Conservation (phyloP, 331 rosid genomes). For the Rhamnella rubrinervis region DNA sequence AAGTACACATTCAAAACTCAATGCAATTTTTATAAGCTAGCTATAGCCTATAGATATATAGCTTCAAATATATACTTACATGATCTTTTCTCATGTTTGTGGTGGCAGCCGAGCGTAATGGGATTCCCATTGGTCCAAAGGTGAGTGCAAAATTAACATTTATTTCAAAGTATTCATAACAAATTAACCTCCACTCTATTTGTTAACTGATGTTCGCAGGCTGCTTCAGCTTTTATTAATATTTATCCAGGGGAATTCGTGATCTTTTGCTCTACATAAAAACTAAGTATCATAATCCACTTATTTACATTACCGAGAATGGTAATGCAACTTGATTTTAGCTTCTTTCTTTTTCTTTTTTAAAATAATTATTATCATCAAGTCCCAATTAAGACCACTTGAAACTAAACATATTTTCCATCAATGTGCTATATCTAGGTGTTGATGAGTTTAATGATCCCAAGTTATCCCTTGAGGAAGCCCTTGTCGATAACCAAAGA, state of each 20-base stretch:
- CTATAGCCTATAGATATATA: neutral
- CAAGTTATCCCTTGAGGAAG: constrained; percentile 21
- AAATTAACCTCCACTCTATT: no score
- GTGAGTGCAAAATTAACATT: constrained; percentile 8
- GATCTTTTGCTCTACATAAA: constrained; percentile 30
- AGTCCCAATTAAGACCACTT: neutral
- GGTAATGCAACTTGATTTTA: constrained; percentile 33
- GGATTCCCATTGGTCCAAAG: constrained; percentile 46
- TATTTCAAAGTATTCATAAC: no score
- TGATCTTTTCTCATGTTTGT: neutral
- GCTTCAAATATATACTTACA: neutral
- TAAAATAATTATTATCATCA: neutral
- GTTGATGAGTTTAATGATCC: constrained; percentile 32
- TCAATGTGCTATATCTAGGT: constrained; percentile 5
- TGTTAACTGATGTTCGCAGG: neutral
- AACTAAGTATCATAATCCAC: constrained; percentile 37
- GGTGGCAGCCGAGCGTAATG: constrained; percentile 36
- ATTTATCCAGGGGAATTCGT: constrained; percentile 36
- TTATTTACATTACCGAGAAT: constrained; percentile 48
- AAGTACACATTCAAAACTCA: constrained; percentile 4
- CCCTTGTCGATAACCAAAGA: constrained; percentile 28
- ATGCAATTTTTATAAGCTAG: neutral
- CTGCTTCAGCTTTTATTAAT: constrained; percentile 8
- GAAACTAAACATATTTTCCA: neutral
- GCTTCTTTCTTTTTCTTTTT: neutral